Evolutionary conservation across 768 basidiomycete genomes (phyloP), one percentile per base, ranked within the genome.

Genomic region (Psilocybe subaeruginosa): DNA sequence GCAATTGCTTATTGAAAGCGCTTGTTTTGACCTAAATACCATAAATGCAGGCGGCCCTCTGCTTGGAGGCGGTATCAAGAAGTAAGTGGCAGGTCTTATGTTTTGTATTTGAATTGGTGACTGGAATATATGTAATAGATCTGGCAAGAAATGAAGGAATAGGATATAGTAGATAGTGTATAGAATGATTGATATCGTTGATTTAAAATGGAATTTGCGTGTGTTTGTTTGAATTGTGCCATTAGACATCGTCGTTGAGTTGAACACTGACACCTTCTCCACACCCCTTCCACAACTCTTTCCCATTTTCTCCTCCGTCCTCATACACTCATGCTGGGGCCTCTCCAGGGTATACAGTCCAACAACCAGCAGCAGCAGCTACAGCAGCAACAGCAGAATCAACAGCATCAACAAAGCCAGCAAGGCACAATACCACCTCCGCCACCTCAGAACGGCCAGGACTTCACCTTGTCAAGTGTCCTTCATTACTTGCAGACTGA

Each of bases 401-500:
- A 82, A 47, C 87, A 87, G 61, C 82, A 78, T 43, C 80, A 77
- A 54, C 72, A 72, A 39, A 74, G 74, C 65, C 82, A 83, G 63
- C 80, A 80, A 64, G 80, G 83, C 67, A 55, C 65, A 60, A 86
- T 90, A 56, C 89, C 88, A 4, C 88, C 88, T 7, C 90, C 90
- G 16, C 89, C 89, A 37, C 91, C 91, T 14, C 90, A 91, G 77
- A 93, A 90, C 70, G 91, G 91, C 64, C 92, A 94, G 74, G 95
- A 97, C 76, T 93, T 91, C 74, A 97, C 90, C 50, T 87, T 99
- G 56, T 96, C 95, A 5, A 91, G 87, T 70, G 95, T 99, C 61
- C 83, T 99, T 63, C 97, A 99, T 80, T 99, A 94, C 75, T 84
- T 99, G 54, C 97, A 99, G 79, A 94, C 93, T 19, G 97, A 99